Evolutionary conservation across 805 yeast genomes (phyloP).

Genomic region (Saccharomycopsis malanga): DNA sequence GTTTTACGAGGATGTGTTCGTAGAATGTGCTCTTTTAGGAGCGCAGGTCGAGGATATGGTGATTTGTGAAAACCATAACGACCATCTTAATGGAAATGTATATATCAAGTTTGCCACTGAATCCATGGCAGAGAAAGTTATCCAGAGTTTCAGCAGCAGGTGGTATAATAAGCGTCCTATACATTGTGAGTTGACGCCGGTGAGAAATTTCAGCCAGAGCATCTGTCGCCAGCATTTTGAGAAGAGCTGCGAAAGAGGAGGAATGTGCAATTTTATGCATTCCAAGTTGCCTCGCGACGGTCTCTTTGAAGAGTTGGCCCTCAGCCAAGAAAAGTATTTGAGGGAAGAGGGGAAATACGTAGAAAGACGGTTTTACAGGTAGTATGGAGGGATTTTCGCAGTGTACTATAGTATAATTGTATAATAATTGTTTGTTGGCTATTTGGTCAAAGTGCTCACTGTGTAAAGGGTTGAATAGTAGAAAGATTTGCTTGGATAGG

Average conservation of each 20-base stretch:
- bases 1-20: constrained; percentile 65
- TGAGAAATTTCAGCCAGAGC: constrained; percentile 60
- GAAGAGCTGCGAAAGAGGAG: constrained; percentile 66
- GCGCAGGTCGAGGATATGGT: constrained; percentile 49
- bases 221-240: constrained; percentile 66
- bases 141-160: constrained; percentile 56
- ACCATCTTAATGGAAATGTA: constrained; percentile 82
- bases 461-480: too few species aligned
- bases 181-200: constrained; percentile 73
- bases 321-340: constrained; percentile 32
- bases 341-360: neutral
- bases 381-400: neutral
- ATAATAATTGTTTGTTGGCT: too few species aligned
- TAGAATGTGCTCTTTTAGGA: constrained; percentile 47
- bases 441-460: too few species aligned
- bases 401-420: neutral
- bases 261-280: constrained; percentile 84
- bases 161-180: constrained; percentile 82
- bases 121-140: constrained; percentile 54
- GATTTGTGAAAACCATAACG: constrained; percentile 77
- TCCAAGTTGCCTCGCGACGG: constrained; percentile 47
- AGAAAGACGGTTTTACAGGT: neutral
- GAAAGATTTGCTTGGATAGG: too few species aligned
- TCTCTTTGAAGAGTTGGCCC: constrained; percentile 36
- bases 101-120: constrained; percentile 54